Evolutionary conservation across 257 asterid species (phyloP).

Genomic region (Dorcoceras hygrometricum): DNA sequence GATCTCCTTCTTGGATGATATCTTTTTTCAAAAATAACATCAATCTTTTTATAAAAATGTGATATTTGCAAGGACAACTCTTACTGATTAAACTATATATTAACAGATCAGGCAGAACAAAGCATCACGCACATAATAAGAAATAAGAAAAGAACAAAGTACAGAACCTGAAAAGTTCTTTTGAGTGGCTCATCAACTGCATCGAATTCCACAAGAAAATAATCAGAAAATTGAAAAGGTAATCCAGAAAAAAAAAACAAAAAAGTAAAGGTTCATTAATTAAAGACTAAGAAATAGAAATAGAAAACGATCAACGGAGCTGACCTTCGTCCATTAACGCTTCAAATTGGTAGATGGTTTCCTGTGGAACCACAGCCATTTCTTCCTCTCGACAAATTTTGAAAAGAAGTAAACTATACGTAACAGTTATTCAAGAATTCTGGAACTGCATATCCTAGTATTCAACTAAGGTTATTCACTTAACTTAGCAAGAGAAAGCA

Average conservation of each 20-base stretch:
- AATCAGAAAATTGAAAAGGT: background rate
- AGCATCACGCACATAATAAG: background rate
- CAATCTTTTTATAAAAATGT: no score
- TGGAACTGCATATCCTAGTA: slow-evolving; percentile 20
- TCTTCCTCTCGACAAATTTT: slow-evolving; percentile 23
- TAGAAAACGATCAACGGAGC: slow-evolving; percentile 27
- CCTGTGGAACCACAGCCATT: slow-evolving; percentile 69
- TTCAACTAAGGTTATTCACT: slow-evolving; percentile 5
- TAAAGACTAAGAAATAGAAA: slow-evolving; percentile 18
- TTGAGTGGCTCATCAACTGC: slow-evolving; percentile 62
- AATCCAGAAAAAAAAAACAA: background rate
- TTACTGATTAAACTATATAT: slow-evolving; percentile 5
- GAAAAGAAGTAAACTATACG: slow-evolving; percentile 2
- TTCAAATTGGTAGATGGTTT: slow-evolving; percentile 54
- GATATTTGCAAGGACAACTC: background rate
- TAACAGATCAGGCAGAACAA: slow-evolving; percentile 23
- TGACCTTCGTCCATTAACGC: slow-evolving; percentile 59
- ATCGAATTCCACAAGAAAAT: slow-evolving; percentile 19
- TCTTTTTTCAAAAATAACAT: no score
- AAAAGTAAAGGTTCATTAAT: slow-evolving; percentile 14
- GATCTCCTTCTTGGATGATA: no score
- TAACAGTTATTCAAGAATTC: slow-evolving; percentile 21
- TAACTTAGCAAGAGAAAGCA: slow-evolving; percentile 6
- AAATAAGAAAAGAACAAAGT: slow-evolving; percentile 2
- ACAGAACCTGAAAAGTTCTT: slow-evolving; percentile 55